Evolutionary conservation across 495 filamentous ascomycete genomes (phyloP).

Genomic region (Daldinia childiae): DNA sequence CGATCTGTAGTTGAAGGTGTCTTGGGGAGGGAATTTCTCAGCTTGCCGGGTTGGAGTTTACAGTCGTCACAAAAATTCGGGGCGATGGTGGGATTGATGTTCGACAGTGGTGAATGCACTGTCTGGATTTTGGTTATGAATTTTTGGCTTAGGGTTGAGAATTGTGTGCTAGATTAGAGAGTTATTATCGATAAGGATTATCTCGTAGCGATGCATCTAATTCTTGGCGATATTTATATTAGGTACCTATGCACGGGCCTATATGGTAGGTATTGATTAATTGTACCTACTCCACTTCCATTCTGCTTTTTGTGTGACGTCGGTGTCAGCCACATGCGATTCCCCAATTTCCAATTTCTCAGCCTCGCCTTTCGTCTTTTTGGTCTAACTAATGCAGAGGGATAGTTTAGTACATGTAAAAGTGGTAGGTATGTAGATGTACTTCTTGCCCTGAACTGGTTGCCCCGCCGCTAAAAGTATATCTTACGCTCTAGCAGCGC

Average conservation of each 20-base stretch:
- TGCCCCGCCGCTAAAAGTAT: constrained; percentile 27
- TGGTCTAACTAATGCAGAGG: too few species aligned
- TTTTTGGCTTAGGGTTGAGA: constrained; percentile 47
- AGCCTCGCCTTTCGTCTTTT: constrained; percentile 34
- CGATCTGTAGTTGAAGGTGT: constrained; percentile 25
- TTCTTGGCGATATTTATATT: too few species aligned
- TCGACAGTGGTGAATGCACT: constrained; percentile 35
- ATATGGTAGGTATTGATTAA: too few species aligned
- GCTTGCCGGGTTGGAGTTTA: constrained; percentile 31
- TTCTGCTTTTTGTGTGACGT: background rate
- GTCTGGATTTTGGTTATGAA: constrained; percentile 36
- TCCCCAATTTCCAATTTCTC: constrained; percentile 23
- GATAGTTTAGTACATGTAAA: too few species aligned
- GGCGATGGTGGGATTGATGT: constrained; percentile 30
- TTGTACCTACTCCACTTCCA: too few species aligned
- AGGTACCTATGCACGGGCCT: too few species aligned
- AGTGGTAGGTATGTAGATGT: too few species aligned
- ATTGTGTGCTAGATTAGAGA: constrained; percentile 39
- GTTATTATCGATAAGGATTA: constrained; percentile 21
- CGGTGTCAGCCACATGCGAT: constrained; percentile 26
- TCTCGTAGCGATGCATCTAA: background rate
- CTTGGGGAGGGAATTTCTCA: constrained; percentile 21
- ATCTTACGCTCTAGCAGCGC: constrained; percentile 5
- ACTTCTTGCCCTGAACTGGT: background rate
- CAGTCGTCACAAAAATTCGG: constrained; percentile 32